Base-by-base conservation (phyloP, 441 rosid species). In the Euphorbia schlechtendalii region DNA sequence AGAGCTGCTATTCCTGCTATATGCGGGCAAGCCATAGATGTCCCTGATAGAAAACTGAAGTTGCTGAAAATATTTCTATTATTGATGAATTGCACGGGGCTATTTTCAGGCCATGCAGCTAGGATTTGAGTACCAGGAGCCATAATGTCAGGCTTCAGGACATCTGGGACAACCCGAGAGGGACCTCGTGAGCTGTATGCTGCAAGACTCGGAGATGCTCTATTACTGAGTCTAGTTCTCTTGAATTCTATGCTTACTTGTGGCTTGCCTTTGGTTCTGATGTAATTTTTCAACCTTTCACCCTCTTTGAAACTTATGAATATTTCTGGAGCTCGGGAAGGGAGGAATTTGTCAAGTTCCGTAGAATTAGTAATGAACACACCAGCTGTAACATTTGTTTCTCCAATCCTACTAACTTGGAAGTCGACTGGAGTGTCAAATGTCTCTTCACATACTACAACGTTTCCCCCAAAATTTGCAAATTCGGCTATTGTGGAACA, bases 1-100 rank as follows among this genome's bases (percentile, higher is more conserved):
- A 90, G 71, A 1, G 92, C 92, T 24, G 86, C 92, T 0, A 82
- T 86, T 0, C 96, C 95, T 21, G 92, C 85, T 0, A 81, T 84
- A 28, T 87, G 92, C 22, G 95, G 92, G 64, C 81, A 61, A 21
- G 95, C 86, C 89, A 90, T 90, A 0, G 90, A 90, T 20, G 92
- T 90, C 34, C 90, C 92, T 0, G 86, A 83, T 9, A 78, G 53
- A 12, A 87, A 77, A 36, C 86, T 90, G 55, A 90, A 90, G n/a
- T 68, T 72, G 80, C 79, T 65, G 77, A 86, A 28, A 76, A 36
- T 36, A 36, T 36, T 36, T 36, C 9, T 36, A 36, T 9, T 9
- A 4, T 36, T 54, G 3, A 25, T 27, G 22, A 27, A 27, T 13
- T 25, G 32, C 58, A 54, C 12, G 4, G 22, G 22, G 34, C 22